Base-by-base conservation (phyloP, 768 basidiomycete species). In the Roridomyces roridus region DNA sequence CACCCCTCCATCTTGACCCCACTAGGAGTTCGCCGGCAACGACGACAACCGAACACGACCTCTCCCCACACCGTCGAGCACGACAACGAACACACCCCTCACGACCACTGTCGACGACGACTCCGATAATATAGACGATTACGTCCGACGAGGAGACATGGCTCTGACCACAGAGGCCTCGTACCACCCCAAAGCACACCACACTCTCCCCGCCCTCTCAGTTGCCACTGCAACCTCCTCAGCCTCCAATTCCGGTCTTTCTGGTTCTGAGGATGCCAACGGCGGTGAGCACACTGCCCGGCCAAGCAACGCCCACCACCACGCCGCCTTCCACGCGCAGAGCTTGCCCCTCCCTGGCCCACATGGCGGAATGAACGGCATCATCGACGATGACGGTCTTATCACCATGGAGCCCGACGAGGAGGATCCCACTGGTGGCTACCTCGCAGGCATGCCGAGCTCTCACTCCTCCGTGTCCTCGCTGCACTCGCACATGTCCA, bases 281-380 rank as follows among this genome's bases (percentile, higher is more conserved):
- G 77, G 74, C 4, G 77, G 77, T 53, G 81, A 83, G 56, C 72
- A 72, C 49, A 83, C 82, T 9, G 81, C 82, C 12, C 70, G 80
- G 9, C 82, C 82, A 1, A 68, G 75, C 4, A 80, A 83, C 62
- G 80, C 82, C 0, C 76, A 82, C 63, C 52, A 68, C 28, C 82
- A 82, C 58, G 67, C 69, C 0, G 74, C 73, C 49, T 82, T 82
- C 63, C 80, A 81, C 60, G 47, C 65, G 15, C 65, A 69, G 43
- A 57, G 62, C 34, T 20, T 60, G n/a, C 46, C 65, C 10, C 47
- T 60, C 14, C 52, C 59, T 15, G 51, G 46, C 21, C 18, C 61
- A 36, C n/a, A 60, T 63, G 58, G 51, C 59, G 12, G 37, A 46
- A 20, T 47, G 59, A 29, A 28, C 39, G 41, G 36, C 31, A 20